Percentiles rank a stretch among this genome's conserved stretches.
These are phyloP conservation scores for Coemansia sp. DNA, from an alignment of 192 early-diverging fungal genomes.

Conservation along the genomic window DNA sequence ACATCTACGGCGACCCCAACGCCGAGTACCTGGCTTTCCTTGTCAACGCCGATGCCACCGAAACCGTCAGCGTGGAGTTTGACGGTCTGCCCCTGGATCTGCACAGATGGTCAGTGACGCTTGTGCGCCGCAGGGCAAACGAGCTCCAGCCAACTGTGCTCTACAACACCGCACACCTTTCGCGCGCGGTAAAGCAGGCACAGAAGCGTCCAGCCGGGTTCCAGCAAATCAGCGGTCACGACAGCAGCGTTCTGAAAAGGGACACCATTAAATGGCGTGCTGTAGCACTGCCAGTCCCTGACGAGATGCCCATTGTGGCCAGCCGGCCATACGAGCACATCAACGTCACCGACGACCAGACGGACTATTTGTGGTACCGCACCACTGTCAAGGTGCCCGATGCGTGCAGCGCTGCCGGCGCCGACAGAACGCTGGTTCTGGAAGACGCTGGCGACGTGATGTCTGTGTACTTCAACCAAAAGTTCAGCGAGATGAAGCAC, in stretches of 20 bases:
- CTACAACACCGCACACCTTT: conserved; percentile 31
- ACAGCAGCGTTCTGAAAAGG: neutral
- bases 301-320: conserved; percentile 4
- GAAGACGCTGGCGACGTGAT: conserved; percentile 44
- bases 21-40: conserved; percentile 32
- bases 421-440: conserved; percentile 21
- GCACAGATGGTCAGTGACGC: conserved; percentile 46
- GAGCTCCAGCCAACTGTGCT: conserved; percentile 9
- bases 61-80: conserved; percentile 12
- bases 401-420: neutral
- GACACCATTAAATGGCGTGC: conserved; percentile 21
- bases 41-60: conserved; percentile 25
- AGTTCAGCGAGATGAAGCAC: conserved; percentile 22
- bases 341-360: conserved; percentile 34
- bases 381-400: conserved; percentile 23
- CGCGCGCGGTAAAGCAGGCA: conserved; percentile 9
- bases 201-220: conserved; percentile 24
- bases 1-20: conserved; percentile 27
- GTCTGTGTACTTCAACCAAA: conserved; percentile 25
- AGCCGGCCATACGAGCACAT: conserved; percentile 40
- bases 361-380: conserved; percentile 55
- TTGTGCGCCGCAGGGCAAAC: conserved; percentile 9
- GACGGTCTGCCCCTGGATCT: conserved; percentile 12
- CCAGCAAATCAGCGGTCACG: conserved; percentile 3
- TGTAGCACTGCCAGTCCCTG: conserved; percentile 1